These are phyloP conservation scores for Saccharomycopsis guyanensis DNA, from an alignment of 805 yeast genomes.

Conservation along the genomic window DNA sequence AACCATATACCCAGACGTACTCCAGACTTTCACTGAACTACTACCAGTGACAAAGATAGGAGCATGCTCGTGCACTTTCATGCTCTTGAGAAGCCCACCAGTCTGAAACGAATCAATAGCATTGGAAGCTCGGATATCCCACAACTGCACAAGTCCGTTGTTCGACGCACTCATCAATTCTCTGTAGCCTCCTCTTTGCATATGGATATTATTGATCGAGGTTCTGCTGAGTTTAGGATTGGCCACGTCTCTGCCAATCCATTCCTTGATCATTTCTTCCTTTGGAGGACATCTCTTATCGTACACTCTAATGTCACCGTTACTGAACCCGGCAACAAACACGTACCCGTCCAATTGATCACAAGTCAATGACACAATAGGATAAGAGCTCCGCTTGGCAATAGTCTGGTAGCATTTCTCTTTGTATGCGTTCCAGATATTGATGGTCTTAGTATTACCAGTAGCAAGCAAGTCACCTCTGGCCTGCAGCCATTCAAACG, in stretches of 20 bases:
- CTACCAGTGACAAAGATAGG: constrained; percentile 89
- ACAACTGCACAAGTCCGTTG: constrained; percentile 75
- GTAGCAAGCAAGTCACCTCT: constrained; percentile 86
- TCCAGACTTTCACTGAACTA: constrained; percentile 70
- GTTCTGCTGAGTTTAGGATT: constrained; percentile 33
- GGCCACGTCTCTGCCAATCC: constrained; percentile 46
- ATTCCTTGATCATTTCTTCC: constrained; percentile 76
- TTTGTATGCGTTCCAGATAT: constrained; percentile 95
- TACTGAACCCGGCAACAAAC: constrained; percentile 70
- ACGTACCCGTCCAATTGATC: constrained; percentile 85
- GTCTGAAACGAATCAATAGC: constrained; percentile 66
- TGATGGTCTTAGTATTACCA: constrained; percentile 87
- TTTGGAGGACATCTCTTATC: constrained; percentile 82
- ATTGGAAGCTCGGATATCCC: constrained; percentile 78
- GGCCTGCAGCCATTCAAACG: constrained; percentile 96
- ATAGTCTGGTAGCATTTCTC: constrained; percentile 81
- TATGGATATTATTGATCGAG: constrained; percentile 70
- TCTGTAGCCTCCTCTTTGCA: constrained; percentile 95
- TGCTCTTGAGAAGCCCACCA: constrained; percentile 48
- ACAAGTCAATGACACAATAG: constrained; percentile 84
- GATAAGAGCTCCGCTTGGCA: constrained; percentile 83
- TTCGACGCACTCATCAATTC: constrained; percentile 79
- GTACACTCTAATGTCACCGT: constrained; percentile 79
- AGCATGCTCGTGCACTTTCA: constrained; percentile 92
- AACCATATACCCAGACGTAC: constrained; percentile 73